Evolutionary conservation across 1,284 basidiomycete species (phyloP).

Genomic region (Rhodotorula sp.): DNA sequence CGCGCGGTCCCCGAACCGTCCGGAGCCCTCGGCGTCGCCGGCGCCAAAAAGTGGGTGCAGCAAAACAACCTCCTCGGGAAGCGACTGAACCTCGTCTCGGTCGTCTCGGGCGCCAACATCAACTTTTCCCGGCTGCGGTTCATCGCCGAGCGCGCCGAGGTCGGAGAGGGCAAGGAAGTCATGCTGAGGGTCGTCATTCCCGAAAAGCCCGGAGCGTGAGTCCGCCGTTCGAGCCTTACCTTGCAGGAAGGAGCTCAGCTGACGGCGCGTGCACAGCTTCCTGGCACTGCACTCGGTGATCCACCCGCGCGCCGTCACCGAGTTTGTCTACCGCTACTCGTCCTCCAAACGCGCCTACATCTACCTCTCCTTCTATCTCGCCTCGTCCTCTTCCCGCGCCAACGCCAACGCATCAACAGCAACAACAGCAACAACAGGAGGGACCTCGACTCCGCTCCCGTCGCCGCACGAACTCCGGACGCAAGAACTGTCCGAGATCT

Average conservation of each 20-base stretch:
- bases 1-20: constrained; percentile 94
- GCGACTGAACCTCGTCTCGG: constrained; percentile 83
- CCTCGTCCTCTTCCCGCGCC: constrained; percentile 55
- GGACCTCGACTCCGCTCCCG: constrained; percentile 15
- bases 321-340: constrained; percentile 91
- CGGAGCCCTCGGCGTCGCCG: constrained; percentile 90
- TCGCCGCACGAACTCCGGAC: constrained; percentile 54
- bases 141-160: constrained; percentile 94
- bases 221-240: constrained; percentile 24
- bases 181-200: constrained; percentile 90
- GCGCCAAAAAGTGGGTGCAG: constrained; percentile 83
- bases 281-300: constrained; percentile 81
- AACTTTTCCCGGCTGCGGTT: constrained; percentile 96
- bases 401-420: constrained; percentile 42
- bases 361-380: constrained; percentile 86
- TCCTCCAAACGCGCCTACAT: constrained; percentile 65
- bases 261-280: constrained; percentile 61
- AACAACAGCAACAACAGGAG: not conserved
- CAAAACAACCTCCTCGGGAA: constrained; percentile 77
- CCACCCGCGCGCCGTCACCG: constrained; percentile 89
- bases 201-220: constrained; percentile 82
- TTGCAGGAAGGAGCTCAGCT: not conserved
- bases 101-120: constrained; percentile 97
- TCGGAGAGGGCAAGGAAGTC: constrained; percentile 93
- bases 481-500: constrained; percentile 67